These are phyloP conservation scores for Bipolaris oryzae DNA, from an alignment of 2,329 filamentous ascomycete genomes.

Conservation along the genomic window DNA sequence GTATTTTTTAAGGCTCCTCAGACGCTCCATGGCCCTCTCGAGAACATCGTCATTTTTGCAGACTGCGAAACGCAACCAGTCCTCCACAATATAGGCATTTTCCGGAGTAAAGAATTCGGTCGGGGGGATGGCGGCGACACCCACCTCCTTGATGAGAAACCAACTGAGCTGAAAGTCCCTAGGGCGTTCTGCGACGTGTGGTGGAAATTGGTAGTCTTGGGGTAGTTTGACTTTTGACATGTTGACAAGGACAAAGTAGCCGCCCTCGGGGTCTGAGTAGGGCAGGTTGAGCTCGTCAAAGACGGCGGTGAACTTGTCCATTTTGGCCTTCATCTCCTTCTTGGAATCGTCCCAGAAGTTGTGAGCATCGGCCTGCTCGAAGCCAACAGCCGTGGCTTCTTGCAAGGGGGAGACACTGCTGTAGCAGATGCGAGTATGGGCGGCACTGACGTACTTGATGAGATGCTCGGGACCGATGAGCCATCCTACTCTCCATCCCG, in stretches of 20 bases:
- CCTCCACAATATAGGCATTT: constrained; percentile 84
- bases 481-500: constrained; percentile 96
- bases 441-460: constrained; percentile 88
- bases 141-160: constrained; percentile 96
- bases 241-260: constrained; percentile 97
- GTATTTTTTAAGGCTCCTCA: constrained; percentile 58
- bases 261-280: constrained; percentile 92
- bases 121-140: constrained; percentile 93
- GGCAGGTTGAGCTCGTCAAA: constrained; percentile 57
- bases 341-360: constrained; percentile 89
- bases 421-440: constrained; percentile 96
- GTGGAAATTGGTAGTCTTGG: constrained; percentile 82
- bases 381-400: constrained; percentile 91
- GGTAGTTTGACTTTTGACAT: constrained; percentile 86
- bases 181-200: constrained; percentile 82
- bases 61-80: constrained; percentile 93
- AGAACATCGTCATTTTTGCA: constrained; percentile 89
- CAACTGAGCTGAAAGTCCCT: constrained; percentile 93
- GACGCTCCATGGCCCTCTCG: constrained; percentile 57
- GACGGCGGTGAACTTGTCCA: constrained; percentile 79
- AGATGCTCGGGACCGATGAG: constrained; percentile 87
- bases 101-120: constrained; percentile 93
- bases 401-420: constrained; percentile 91
- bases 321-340: constrained; percentile 86
- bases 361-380: constrained; percentile 83